phyloP scores from a whole-genome alignment of 106 monocot species.

The Ottelia alismoides region DNA sequence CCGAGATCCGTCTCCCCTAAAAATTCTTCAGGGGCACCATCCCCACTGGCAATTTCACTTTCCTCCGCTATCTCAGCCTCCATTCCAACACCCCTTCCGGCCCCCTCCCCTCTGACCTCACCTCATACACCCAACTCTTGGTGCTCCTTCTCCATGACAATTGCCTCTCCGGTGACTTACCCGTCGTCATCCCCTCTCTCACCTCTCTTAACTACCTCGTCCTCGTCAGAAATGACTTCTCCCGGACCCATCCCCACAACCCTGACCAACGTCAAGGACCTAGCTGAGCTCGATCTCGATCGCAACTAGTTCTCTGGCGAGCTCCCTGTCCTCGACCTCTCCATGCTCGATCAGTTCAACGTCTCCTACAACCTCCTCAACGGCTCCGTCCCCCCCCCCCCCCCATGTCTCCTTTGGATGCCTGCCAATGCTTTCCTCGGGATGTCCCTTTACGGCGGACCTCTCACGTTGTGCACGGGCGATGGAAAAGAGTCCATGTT shows the following conservation, averaged over 20 bases:
- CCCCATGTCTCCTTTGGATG: constrained; percentile 3
- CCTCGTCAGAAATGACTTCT: constrained; percentile 48
- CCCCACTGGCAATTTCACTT: constrained; percentile 49
- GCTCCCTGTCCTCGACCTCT: constrained; percentile 35
- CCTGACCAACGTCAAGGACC: constrained; percentile 37
- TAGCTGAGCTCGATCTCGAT: constrained; percentile 44
- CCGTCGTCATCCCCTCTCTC: constrained; percentile 17
- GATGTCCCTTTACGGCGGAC: constrained; percentile 12
- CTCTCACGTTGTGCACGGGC: constrained; percentile 6
- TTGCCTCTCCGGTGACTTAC: constrained; percentile 47
- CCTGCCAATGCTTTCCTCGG: constrained; percentile 16
- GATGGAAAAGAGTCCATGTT: too few relatives aligned
- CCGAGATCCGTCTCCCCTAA: too few relatives aligned
- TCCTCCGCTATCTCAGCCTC: constrained; percentile 51
- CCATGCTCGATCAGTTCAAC: constrained; percentile 21
- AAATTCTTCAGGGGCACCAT: too few relatives aligned
- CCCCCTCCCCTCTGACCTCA: constrained; percentile 49
- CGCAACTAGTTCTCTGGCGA: constrained; percentile 44
- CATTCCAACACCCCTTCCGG: constrained; percentile 62
- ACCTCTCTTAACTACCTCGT: constrained; percentile 38
- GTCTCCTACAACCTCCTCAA: constrained; percentile 25
- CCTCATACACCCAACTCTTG: constrained; percentile 23
- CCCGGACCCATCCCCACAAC: constrained; percentile 41
- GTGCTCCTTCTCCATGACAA: constrained; percentile 59
- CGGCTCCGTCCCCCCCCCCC: constrained; percentile 29